These are phyloP conservation scores for Pichia insulana DNA, from an alignment of 805 yeast species.

Conservation along the genomic window DNA sequence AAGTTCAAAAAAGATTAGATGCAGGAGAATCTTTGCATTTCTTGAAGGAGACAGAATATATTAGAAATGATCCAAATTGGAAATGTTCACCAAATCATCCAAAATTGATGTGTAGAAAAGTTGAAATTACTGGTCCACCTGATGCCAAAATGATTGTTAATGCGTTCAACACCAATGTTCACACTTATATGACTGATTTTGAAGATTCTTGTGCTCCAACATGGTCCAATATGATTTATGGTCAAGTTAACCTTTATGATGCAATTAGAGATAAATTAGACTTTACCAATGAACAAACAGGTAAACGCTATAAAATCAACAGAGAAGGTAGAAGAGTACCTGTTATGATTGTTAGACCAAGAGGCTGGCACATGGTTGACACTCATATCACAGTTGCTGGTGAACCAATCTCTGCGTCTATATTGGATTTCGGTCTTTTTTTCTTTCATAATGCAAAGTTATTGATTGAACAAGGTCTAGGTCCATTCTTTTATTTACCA, in stretches of 20 bases:
- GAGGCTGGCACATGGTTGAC: constrained; percentile 84
- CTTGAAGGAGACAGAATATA: constrained; percentile 56
- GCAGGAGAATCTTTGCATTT: constrained; percentile 54
- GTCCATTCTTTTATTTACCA: constrained; percentile 77
- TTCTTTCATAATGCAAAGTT: constrained; percentile 68
- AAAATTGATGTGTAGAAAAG: constrained; percentile 65
- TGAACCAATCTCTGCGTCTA: constrained; percentile 69
- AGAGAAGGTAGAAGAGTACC: constrained; percentile 53
- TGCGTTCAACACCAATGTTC: constrained; percentile 70
- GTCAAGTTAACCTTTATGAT: constrained; percentile 72
- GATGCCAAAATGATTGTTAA: constrained; percentile 77
- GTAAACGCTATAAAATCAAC: constrained; percentile 32
- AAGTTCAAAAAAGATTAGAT: constrained; percentile 53
- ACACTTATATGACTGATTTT: constrained; percentile 80
- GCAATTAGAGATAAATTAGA: constrained; percentile 63
- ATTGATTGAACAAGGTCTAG: constrained; percentile 54
- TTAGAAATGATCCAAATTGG: constrained; percentile 70
- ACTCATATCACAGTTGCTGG: constrained; percentile 63
- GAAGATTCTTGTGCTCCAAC: constrained; percentile 83
- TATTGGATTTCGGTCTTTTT: constrained; percentile 71
- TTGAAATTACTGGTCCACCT: constrained; percentile 82
- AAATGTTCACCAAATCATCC: constrained; percentile 65
- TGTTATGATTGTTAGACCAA: constrained; percentile 74
- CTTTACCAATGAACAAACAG: constrained; percentile 31
- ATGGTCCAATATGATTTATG: constrained; percentile 71